Percentiles rank a stretch among this genome's conserved stretches.
These are phyloP conservation scores for Microdochium nivale DNA, from an alignment of 2,329 filamentous ascomycete genomes.

Conservation along the genomic window DNA sequence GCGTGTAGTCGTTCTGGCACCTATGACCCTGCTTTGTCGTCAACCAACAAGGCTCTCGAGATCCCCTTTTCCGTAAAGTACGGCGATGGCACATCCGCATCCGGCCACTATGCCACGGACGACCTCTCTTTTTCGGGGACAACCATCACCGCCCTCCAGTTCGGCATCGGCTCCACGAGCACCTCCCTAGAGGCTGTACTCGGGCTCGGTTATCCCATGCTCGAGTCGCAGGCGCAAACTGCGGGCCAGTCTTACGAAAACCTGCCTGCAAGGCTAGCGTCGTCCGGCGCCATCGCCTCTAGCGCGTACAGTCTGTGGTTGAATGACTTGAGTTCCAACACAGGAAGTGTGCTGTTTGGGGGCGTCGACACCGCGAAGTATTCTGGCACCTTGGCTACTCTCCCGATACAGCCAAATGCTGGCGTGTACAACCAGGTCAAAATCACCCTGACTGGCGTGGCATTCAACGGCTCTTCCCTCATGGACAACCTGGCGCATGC, in stretches of 20 bases:
- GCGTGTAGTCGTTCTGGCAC: conserved; percentile 56
- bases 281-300: conserved; percentile 51
- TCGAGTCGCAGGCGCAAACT: conserved; percentile 65
- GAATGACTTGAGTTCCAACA: conserved; percentile 58
- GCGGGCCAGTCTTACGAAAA: conserved; percentile 54
- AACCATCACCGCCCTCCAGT: conserved; percentile 51
- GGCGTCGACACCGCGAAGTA: conserved; percentile 64
- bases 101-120: conserved; percentile 75
- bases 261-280: conserved; percentile 56
- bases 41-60: conserved; percentile 65
- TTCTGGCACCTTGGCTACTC: conserved; percentile 50
- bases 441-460: conserved; percentile 57
- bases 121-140: conserved; percentile 51
- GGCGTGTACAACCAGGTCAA: conserved; percentile 54
- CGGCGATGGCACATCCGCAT: conserved; percentile 68
- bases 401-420: conserved; percentile 53
- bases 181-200: conserved; percentile 63
- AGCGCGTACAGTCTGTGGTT: conserved; percentile 69
- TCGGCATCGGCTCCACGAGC: conserved; percentile 63
- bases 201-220: conserved; percentile 72
- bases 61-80: conserved; percentile 83
- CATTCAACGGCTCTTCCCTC: conserved; percentile 32
- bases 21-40: conserved; percentile 63
- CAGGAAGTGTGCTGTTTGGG: conserved; percentile 65
- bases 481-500: conserved; percentile 43